Evolutionary conservation across 2,329 filamentous ascomycete genomes (phyloP).

Genomic region (Neopestalotiopsis clavispora): DNA sequence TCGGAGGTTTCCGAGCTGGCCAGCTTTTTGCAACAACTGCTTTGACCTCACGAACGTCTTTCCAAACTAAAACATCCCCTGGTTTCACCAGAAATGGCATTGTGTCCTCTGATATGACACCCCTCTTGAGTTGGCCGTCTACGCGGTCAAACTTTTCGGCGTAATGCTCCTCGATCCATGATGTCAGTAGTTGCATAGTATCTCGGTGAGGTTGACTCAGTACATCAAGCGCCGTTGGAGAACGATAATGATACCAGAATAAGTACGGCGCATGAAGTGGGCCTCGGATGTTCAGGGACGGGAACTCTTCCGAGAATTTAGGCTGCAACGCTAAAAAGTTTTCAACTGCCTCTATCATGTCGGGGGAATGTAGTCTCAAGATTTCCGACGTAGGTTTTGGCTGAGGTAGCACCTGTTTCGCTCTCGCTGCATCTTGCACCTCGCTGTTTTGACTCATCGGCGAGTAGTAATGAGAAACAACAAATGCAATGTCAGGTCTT

Average conservation of each 20-base stretch:
- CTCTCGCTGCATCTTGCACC: neutral
- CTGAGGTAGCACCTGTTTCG: neutral
- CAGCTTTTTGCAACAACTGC: too few species aligned
- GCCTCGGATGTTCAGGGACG: neutral
- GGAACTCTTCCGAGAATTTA: neutral
- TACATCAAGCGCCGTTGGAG: neutral
- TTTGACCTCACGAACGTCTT: too few species aligned
- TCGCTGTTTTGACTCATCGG: neutral
- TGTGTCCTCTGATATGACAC: neutral
- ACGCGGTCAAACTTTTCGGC: neutral
- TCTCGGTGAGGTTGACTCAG: neutral
- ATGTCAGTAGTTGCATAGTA: neutral
- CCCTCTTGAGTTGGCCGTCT: neutral
- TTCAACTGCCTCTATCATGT: neutral
- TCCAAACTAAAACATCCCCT: too few species aligned
- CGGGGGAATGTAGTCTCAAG: rapidly evolving
- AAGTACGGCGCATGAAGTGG: neutral
- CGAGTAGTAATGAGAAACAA: neutral
- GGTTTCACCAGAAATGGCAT: too few species aligned
- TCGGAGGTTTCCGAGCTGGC: too few species aligned
- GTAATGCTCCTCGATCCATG: neutral
- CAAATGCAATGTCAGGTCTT: neutral
- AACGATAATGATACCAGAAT: neutral
- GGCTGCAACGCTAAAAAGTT: neutral
- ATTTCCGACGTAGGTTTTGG: neutral